These are phyloP conservation scores for Zygosaccharomyces lentus DNA, from an alignment of 805 yeast species.

Conservation along the genomic window DNA sequence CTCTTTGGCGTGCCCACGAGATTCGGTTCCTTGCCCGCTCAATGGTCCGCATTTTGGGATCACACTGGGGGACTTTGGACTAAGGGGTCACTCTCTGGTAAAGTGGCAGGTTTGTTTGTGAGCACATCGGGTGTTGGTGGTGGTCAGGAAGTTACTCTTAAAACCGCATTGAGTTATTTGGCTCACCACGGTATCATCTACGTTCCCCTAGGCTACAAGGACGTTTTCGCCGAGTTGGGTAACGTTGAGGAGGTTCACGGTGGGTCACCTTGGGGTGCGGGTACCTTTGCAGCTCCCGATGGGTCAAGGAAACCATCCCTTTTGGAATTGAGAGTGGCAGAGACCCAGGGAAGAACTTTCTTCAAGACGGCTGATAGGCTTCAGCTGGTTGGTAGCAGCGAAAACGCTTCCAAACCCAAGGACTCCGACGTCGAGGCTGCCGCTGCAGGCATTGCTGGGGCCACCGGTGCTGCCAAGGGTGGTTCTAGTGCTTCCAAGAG, in stretches of 20 bases:
- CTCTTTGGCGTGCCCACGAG: constrained; percentile 79
- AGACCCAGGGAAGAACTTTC: constrained; percentile 64
- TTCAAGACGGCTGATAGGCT: constrained; percentile 42
- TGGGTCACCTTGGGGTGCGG: constrained; percentile 86
- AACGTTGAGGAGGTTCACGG: constrained; percentile 69
- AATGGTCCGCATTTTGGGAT: constrained; percentile 73
- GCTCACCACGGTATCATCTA: constrained; percentile 74
- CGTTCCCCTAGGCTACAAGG: constrained; percentile 72
- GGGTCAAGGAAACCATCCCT: constrained; percentile 67
- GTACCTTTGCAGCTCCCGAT: constrained; percentile 68
- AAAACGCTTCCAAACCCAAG: not conserved
- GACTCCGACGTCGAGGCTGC: not conserved
- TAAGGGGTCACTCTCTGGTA: constrained; percentile 61
- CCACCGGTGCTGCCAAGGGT: constrained; percentile 8
- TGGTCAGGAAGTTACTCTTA: constrained; percentile 72
- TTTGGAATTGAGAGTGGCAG: constrained; percentile 61
- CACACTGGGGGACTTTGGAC: constrained; percentile 76
- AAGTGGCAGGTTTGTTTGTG: constrained; percentile 67
- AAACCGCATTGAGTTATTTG: constrained; percentile 53
- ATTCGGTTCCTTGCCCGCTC: constrained; percentile 71
- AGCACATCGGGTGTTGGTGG: constrained; percentile 73
- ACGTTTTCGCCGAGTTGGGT: constrained; percentile 51
- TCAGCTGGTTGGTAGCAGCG: constrained; percentile 1
- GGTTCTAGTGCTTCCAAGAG: constrained; percentile 7
- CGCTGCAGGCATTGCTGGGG: not conserved